Evolutionary conservation across 164 flowering plant species (phyloP).

Genomic region (Vitis riparia): DNA sequence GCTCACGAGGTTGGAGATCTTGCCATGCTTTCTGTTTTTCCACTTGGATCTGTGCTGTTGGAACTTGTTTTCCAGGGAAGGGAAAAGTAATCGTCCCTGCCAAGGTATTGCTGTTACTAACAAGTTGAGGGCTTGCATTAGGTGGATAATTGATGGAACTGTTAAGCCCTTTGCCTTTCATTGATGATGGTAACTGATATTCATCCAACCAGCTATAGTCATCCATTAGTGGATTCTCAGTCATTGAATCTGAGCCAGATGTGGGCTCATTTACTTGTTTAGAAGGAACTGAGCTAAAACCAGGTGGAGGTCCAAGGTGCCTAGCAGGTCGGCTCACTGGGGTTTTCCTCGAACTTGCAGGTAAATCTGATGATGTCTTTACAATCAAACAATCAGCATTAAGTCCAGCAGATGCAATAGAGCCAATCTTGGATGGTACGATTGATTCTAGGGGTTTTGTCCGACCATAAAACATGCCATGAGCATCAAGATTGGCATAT

Average conservation of each 20-base stretch:
- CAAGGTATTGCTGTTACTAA: constrained; percentile 34
- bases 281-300: constrained; percentile 58
- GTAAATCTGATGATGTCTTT: constrained; percentile 31
- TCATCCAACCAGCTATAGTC: constrained; percentile 95
- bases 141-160: constrained; percentile 29
- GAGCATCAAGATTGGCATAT: constrained; percentile 20
- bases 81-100: constrained; percentile 61
- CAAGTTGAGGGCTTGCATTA: constrained; percentile 19
- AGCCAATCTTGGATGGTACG: constrained; percentile 45
- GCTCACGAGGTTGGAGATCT: constrained; percentile 45
- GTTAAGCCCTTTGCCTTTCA: constrained; percentile 22
- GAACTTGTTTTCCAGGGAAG: constrained; percentile 83
- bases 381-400: constrained; percentile 21
- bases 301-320: constrained; percentile 95
- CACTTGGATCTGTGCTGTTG: constrained; percentile 38
- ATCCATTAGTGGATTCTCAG: constrained; percentile 51
- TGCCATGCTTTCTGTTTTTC: constrained; percentile 54
- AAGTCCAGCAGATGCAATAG: constrained; percentile 36
- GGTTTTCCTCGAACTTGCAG: constrained; percentile 40
- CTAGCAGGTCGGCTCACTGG: constrained; percentile 85
- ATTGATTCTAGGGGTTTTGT: constrained; percentile 32
- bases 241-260: constrained; percentile 26
- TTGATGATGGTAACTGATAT: constrained; percentile 56
- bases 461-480: constrained; percentile 24
- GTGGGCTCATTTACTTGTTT: constrained; percentile 41